Percentiles rank a stretch among this genome's conserved stretches.
Evolutionary conservation across 108 stramenopile species (phyloP).

Genomic region (Cyclotella sp.): DNA sequence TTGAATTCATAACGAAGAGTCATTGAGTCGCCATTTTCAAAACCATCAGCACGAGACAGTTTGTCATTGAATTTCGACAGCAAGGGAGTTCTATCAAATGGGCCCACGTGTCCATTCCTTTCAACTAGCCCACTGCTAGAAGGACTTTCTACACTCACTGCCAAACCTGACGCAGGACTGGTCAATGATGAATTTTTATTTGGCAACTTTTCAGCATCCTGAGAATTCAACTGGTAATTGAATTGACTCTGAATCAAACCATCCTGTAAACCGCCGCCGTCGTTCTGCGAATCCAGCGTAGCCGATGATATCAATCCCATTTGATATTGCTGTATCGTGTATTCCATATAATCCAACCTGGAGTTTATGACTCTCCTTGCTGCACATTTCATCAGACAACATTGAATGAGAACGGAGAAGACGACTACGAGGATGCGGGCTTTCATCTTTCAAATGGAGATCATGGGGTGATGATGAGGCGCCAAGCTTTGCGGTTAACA

Average conservation of each 20-base stretch:
- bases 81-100: constrained; percentile 1
- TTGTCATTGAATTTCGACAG: not conserved
- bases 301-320: not conserved
- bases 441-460: too few relatives aligned
- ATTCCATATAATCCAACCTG: constrained; percentile 5
- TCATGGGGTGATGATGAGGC: too few relatives aligned
- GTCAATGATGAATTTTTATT: not conserved
- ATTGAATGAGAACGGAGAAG: too few relatives aligned
- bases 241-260: too few relatives aligned
- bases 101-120: not conserved
- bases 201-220: not conserved
- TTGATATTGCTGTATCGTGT: constrained; percentile 7
- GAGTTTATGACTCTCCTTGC: not conserved
- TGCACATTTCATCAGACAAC: too few relatives aligned
- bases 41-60: not conserved
- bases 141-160: not conserved
- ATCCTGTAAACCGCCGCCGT: too few relatives aligned
- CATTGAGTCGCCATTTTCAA: not conserved
- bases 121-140: not conserved
- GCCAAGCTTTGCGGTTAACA: too few relatives aligned
- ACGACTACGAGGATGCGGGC: too few relatives aligned
- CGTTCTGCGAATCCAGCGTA: too few relatives aligned
- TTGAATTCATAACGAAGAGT: not conserved
- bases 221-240: not conserved
- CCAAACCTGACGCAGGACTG: not conserved